These are phyloP conservation scores for Boletus barrowsii DNA, from an alignment of 768 basidiomycete species.

Conservation along the genomic window DNA sequence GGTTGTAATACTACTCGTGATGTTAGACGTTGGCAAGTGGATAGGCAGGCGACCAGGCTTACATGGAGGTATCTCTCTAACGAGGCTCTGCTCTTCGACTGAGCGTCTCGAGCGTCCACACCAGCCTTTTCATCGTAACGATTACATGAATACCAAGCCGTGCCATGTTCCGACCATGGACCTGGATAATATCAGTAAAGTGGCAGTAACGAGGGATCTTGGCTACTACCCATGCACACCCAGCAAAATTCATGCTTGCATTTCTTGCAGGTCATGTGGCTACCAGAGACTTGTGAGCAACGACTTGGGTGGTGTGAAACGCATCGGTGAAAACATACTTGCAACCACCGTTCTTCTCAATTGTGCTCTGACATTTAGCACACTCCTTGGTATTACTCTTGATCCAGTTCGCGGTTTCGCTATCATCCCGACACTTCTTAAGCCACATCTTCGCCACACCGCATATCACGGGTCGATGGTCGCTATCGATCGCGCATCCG, in stretches of 20 bases:
- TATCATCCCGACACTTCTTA: slow-evolving; percentile 96
- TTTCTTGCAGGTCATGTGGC: slow-evolving; percentile 99
- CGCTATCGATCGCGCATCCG: slow-evolving; percentile 83
- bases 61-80: slow-evolving; percentile 96
- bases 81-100: slow-evolving; percentile 85
- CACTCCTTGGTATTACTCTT: slow-evolving; percentile 99
- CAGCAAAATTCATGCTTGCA: slow-evolving; percentile 99
- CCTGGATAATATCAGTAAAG: slow-evolving; percentile 44
- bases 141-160: slow-evolving; percentile 97
- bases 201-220: slow-evolving; percentile 11
- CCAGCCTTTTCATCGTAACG: slow-evolving; percentile 92
- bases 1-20: slow-evolving; percentile 87
- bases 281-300: slow-evolving; percentile 32
- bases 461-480: slow-evolving; percentile 92
- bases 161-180: slow-evolving; percentile 96
- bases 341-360: slow-evolving; percentile 99
- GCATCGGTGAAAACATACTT: slow-evolving; percentile 79
- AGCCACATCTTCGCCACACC: slow-evolving; percentile 88
- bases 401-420: slow-evolving; percentile 99
- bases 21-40: neutral
- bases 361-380: slow-evolving; percentile 91
- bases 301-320: slow-evolving; percentile 50
- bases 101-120: slow-evolving; percentile 85
- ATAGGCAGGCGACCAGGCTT: slow-evolving; percentile 29
- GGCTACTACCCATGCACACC: slow-evolving; percentile 91